Conservation (phyloP, 768 basidiomycete genomes). For the Agaricus blazei region DNA sequence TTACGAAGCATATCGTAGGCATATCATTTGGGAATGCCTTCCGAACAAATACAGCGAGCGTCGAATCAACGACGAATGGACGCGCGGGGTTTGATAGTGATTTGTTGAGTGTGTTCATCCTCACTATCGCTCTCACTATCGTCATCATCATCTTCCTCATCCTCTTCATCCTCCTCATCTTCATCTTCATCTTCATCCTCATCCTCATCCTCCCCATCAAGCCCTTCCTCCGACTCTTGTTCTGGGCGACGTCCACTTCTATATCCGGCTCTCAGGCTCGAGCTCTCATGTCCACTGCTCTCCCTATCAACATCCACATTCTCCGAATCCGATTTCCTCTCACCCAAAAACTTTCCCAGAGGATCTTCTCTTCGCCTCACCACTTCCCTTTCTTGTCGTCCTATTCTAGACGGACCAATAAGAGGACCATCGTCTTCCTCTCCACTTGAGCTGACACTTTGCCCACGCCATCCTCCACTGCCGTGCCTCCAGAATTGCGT, state of each 20-base stretch:
- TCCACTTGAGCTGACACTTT: not conserved
- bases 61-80: not conserved
- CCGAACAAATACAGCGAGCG: too few species aligned
- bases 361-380: not conserved
- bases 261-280: not conserved
- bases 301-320: not conserved
- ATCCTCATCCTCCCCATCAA: conserved; percentile 11
- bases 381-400: not conserved
- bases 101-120: conserved; percentile 2
- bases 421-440: not conserved
- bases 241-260: not conserved
- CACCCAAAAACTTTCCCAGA: conserved; percentile 10
- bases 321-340: not conserved
- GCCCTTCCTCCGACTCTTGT: not conserved
- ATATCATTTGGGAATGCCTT: too few species aligned
- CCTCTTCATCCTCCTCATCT: conserved; percentile 14
- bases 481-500: conserved; percentile 8
- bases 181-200: conserved; percentile 11
- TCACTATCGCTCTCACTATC: conserved; percentile 10
- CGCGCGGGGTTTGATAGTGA: not conserved
- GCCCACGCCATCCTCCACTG: not conserved
- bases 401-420: not conserved
- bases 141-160: conserved; percentile 8
- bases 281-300: not conserved
- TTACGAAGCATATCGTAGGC: too few species aligned